A percentile compares a stretch with the other conserved stretches of the same genome.
phyloP scores from a whole-genome alignment of 1,139 yeast genomes.

The Lodderomyces jiufengensis region DNA sequence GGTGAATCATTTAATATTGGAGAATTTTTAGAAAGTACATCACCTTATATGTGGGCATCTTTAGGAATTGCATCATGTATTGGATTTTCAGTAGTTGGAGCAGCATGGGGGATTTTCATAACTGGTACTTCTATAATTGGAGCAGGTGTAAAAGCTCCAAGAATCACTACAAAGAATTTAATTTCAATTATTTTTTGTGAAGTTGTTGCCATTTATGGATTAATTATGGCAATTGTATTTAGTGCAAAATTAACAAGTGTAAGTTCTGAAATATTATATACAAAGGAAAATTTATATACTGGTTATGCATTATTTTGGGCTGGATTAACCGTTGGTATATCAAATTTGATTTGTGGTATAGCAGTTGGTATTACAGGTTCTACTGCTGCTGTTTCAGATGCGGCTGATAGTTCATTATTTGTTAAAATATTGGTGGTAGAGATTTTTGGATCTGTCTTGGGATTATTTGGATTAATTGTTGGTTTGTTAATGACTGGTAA shows the following conservation, averaged over 20 bases:
- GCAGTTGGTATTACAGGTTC: slow-evolving; percentile 98
- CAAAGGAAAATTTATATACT: slow-evolving; percentile 88
- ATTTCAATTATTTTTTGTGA: slow-evolving; percentile 98
- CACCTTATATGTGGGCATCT: slow-evolving; percentile 97
- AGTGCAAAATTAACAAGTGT: slow-evolving; percentile 82
- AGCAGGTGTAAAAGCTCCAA: slow-evolving; percentile 96
- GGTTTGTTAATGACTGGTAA: slow-evolving; percentile 96
- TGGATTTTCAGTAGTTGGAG: slow-evolving; percentile 93
- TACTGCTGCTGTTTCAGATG: slow-evolving; percentile 96
- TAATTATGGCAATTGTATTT: slow-evolving; percentile 97
- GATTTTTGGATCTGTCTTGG: slow-evolving; percentile 94
- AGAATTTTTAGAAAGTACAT: slow-evolving; percentile 74
- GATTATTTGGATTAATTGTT: slow-evolving; percentile 90
- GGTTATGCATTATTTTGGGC: slow-evolving; percentile 98
- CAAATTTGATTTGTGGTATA: slow-evolving; percentile 93
- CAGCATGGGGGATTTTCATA: slow-evolving; percentile 98
- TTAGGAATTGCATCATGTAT: slow-evolving; percentile 91
- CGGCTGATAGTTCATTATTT: slow-evolving; percentile 92
- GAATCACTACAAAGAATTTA: slow-evolving; percentile 95
- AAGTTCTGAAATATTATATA: slow-evolving; percentile 55
- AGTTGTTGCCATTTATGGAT: slow-evolving; percentile 97
- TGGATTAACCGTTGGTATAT: slow-evolving; percentile 90
- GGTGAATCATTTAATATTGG: slow-evolving; percentile 93
- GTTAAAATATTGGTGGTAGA: slow-evolving; percentile 96
- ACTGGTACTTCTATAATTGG: slow-evolving; percentile 95